phyloP scores from a whole-genome alignment of 73 alveolate genomes.

The Diophrys appendiculata region DNA sequence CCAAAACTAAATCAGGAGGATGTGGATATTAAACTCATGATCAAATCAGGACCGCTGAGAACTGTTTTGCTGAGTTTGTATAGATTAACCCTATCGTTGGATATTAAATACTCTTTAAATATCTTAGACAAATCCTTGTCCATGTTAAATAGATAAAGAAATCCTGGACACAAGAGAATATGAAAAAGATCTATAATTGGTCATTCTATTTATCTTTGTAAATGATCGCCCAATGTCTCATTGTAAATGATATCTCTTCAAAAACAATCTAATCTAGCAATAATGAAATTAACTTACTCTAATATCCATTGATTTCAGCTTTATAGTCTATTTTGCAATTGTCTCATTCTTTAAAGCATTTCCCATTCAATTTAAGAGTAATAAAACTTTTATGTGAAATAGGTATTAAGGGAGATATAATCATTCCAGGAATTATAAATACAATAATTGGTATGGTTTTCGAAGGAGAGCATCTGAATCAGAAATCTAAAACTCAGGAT shows the following conservation, averaged over 20 bases:
- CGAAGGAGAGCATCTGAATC: background rate
- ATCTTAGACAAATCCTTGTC: background rate
- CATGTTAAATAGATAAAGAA: background rate
- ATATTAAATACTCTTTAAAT: too few species aligned
- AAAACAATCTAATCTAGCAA: background rate
- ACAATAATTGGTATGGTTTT: background rate
- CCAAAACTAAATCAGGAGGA: background rate
- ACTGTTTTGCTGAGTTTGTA: background rate
- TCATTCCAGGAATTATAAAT: background rate
- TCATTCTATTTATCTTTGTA: background rate
- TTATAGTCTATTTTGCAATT: background rate
- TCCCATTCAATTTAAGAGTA: background rate
- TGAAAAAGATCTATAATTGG: background rate
- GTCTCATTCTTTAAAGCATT: background rate
- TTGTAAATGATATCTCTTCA: background rate
- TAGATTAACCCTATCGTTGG: background rate
- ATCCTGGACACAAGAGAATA: background rate
- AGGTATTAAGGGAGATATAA: background rate
- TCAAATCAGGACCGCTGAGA: background rate
- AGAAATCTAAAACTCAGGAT: background rate
- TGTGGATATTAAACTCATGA: background rate
- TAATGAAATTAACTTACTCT: background rate
- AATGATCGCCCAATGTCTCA: background rate
- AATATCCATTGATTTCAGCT: background rate
- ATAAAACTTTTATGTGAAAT: background rate